These are phyloP conservation scores for Noccaea caerulescens DNA, from an alignment of 345 rosid species.

Conservation along the genomic window DNA sequence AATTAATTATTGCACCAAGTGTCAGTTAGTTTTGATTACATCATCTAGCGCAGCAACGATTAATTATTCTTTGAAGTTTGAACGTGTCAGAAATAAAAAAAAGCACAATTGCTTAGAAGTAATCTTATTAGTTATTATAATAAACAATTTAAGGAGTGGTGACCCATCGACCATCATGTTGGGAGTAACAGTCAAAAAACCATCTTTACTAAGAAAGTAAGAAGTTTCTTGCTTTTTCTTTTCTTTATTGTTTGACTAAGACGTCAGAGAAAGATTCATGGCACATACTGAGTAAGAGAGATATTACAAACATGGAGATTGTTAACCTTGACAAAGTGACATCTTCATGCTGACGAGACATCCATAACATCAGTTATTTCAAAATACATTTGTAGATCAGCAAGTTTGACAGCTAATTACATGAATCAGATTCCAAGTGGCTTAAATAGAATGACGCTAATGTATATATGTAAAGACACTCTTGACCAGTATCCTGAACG, in stretches of 20 bases:
- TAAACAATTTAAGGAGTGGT: slow-evolving; percentile 17
- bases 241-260: slow-evolving; percentile 3
- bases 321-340: slow-evolving; percentile 1
- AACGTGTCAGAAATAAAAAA: neutral
- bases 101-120: neutral
- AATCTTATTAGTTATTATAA: neutral
- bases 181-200: neutral
- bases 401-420: slow-evolving; percentile 46
- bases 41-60: neutral
- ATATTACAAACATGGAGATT: neutral
- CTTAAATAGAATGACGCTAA: too few relatives aligned
- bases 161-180: neutral
- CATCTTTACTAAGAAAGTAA: neutral
- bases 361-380: slow-evolving; percentile 71
- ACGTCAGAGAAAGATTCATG: slow-evolving; percentile 13
- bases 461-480: too few relatives aligned
- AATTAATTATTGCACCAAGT: neutral
- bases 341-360: slow-evolving; percentile 46
- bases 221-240: neutral
- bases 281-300: neutral
- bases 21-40: neutral
- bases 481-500: too few relatives aligned
- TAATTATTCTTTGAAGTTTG: too few relatives aligned
- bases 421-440: too few relatives aligned
- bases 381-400: slow-evolving; percentile 83